Conservation (phyloP, 305 asterid species). For the Withania somnifera region DNA sequence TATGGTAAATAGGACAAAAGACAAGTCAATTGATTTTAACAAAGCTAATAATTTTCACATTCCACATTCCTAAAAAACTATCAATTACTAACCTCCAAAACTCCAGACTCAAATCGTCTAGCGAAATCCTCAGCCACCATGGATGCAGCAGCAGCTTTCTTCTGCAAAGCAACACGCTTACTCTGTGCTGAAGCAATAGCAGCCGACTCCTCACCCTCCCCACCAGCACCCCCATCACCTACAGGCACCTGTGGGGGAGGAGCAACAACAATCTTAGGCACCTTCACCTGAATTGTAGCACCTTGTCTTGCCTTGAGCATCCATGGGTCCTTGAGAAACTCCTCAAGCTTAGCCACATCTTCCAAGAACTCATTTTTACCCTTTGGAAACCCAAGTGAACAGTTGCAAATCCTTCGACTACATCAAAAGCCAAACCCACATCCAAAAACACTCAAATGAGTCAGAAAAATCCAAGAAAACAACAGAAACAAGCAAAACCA, state of each 20-base stretch:
- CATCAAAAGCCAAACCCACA: conserved; percentile 14
- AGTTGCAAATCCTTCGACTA: conserved; percentile 87
- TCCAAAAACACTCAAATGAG: not conserved
- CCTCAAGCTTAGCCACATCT: conserved; percentile 63
- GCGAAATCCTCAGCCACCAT: conserved; percentile 76
- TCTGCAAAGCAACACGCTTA: conserved; percentile 81
- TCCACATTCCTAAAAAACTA: not conserved
- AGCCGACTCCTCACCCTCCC: conserved; percentile 32
- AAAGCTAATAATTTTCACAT: not conserved
- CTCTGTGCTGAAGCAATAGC: conserved; percentile 50
- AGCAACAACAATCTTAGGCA: conserved; percentile 62
- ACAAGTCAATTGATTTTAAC: not conserved
- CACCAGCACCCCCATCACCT: conserved; percentile 18
- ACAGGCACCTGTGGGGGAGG: conserved; percentile 27
- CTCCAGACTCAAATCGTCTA: conserved; percentile 81
- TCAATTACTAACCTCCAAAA: conserved; percentile 39
- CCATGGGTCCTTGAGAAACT: conserved; percentile 84
- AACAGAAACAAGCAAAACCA: not conserved
- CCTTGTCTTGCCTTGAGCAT: conserved; percentile 50
- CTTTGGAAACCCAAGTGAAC: conserved; percentile 63
- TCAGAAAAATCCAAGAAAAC: not conserved
- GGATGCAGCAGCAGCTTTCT: conserved; percentile 82
- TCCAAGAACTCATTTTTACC: conserved; percentile 47
- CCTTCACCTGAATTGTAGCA: conserved; percentile 75
- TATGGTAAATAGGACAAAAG: not conserved